Base-by-base conservation (phyloP, 208 protist species). In the Crithidia fasciculata region DNA sequence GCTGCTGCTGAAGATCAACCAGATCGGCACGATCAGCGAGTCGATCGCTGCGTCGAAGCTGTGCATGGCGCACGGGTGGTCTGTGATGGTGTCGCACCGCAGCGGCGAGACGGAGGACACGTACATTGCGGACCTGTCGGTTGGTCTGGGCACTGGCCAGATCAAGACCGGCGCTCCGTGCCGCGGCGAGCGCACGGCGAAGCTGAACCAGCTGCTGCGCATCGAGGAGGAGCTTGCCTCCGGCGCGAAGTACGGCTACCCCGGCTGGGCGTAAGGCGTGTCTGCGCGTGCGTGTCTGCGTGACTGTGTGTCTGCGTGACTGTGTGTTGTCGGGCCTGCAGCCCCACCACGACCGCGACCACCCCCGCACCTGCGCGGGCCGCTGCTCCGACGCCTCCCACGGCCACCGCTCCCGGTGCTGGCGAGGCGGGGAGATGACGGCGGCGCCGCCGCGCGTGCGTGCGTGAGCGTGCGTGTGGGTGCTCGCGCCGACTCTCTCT, bases 161-260 rank as follows among this genome's bases (percentile, higher is more conserved):
- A 99, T 99, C 88, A 99, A 99, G 94, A 99, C 98, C 45, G 99
- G 99, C 70, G 98, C 99, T n/a, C 98, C 98, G 37, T 99, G 96
- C 85, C 86, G 99, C 65, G 95, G 91, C 47, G 98, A 99, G 89
- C 92, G 99, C 78, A 93, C 97, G 2, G 97, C 98, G 53, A 99
- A 99, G 90, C 99, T 99, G 94, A 99, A 99, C 90, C 97, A 99
- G 87, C 88, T 99, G 12, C 91, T 99, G 16, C 97, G 98, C 77
- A 99, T 99, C 82, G 98, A 99, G 84, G 98, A 99, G 84, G 95
- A 99, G 78, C 72, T 98, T 28, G 94, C 84, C 52, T 77, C 76
- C 37, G 37, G 64, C 36, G 87, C 89, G 53, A 86, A 85, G 75
- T 98, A 91, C 79, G 90, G 90, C 58, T 95, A 78, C 71, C 86